Evolutionary conservation across 805 yeast species (phyloP).

Genomic region (Nakazawaea ishiwadae): DNA sequence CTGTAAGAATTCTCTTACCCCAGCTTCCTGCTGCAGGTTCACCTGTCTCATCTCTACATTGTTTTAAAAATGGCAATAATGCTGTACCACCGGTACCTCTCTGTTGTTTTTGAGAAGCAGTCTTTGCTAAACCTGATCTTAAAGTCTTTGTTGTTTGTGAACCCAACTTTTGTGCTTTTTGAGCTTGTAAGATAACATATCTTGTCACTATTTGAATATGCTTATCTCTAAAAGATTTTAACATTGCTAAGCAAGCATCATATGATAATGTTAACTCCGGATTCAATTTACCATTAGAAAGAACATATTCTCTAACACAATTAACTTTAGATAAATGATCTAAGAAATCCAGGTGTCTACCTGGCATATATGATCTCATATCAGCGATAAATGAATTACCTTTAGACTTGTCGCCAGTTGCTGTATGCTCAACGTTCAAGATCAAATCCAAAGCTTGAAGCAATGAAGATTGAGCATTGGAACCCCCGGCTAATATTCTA

Average conservation of each 20-base stretch:
- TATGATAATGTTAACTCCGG: slow-evolving; percentile 66
- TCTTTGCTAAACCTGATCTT: slow-evolving; percentile 62
- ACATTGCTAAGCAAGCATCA: slow-evolving; percentile 87
- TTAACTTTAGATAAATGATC: slow-evolving; percentile 53
- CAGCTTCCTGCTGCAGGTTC: slow-evolving; percentile 89
- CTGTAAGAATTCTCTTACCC: slow-evolving; percentile 72
- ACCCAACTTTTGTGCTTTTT: slow-evolving; percentile 46
- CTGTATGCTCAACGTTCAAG: slow-evolving; percentile 69
- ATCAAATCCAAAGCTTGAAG: slow-evolving; percentile 83
- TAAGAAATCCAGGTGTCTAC: slow-evolving; percentile 73
- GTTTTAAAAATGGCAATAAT: slow-evolving; percentile 84
- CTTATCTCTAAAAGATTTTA: slow-evolving; percentile 84
- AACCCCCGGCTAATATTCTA: slow-evolving; percentile 75
- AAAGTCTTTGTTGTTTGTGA: slow-evolving; percentile 45
- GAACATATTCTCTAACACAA: slow-evolving; percentile 61
- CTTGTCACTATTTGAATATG: slow-evolving; percentile 92
- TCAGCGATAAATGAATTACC: slow-evolving; percentile 60
- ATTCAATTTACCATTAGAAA: slow-evolving; percentile 28
- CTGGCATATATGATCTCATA: slow-evolving; percentile 91
- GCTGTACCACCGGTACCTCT: slow-evolving; percentile 96
- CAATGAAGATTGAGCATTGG: slow-evolving; percentile 89
- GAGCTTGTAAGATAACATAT: slow-evolving; percentile 78
- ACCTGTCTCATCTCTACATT: slow-evolving; percentile 94
- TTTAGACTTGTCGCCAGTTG: slow-evolving; percentile 52
- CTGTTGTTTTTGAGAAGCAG: slow-evolving; percentile 43